phyloP scores from a whole-genome alignment of 352 stramenopile genomes.

The Ophiocytium majus region DNA sequence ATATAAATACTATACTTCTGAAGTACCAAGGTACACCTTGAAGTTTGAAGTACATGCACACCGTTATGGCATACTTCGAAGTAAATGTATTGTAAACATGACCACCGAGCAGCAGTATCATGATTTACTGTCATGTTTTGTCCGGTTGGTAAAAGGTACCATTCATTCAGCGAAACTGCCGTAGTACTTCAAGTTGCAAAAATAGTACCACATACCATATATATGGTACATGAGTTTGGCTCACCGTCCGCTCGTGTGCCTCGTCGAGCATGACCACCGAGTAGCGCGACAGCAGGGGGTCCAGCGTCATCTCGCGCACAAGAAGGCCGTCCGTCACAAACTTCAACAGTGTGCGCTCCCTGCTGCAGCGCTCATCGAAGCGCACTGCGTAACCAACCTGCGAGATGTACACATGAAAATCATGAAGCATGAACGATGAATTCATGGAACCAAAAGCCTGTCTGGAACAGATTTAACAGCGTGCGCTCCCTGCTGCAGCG shows the following conservation, averaged over 20 bases:
- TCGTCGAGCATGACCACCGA: conserved; percentile 87
- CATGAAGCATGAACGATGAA: not conserved
- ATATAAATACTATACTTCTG: no score
- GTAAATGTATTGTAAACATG: no score
- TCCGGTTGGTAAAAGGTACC: no score
- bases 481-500: conserved; percentile 62
- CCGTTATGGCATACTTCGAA: no score
- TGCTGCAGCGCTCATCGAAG: conserved; percentile 53
- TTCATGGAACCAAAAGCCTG: not conserved
- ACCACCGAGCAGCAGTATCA: no score
- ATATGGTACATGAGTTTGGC: no score
- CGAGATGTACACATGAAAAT: not conserved
- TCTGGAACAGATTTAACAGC: not conserved
- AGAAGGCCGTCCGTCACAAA: conserved; percentile 83
- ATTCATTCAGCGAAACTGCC: no score
- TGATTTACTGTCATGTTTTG: no score
- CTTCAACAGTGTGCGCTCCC: conserved; percentile 74
- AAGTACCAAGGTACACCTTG: no score
- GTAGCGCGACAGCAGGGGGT: conserved; percentile 74
- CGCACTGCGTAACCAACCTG: conserved; percentile 72
- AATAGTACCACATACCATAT: no score
- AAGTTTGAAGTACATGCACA: no score
- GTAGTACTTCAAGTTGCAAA: no score
- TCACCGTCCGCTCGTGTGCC: conserved; percentile 85
- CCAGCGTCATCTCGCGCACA: conserved; percentile 64